A percentile compares a stretch with the other conserved stretches of the same genome.
Evolutionary conservation across 345 rosid genomes (phyloP).

Genomic region (Microcos paniculata): DNA sequence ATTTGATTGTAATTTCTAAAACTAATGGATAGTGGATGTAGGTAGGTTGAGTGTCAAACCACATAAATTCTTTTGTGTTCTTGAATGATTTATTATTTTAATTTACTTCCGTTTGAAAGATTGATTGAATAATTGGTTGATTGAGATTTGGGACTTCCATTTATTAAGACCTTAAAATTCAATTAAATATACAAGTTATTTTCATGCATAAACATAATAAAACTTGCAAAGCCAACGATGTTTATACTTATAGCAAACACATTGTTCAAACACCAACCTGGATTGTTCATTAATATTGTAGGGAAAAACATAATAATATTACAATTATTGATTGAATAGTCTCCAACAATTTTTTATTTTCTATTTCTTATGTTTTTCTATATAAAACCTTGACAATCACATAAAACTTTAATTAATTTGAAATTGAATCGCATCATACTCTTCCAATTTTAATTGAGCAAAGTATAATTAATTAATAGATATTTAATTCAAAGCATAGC

Average conservation of each 20-base stretch:
- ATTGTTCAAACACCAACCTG: too few species aligned
- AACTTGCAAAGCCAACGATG: neutral
- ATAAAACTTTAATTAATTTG: neutral
- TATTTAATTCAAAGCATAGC: too few species aligned
- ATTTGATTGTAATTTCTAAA: too few species aligned
- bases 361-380: neutral
- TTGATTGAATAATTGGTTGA: too few species aligned
- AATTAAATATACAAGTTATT: constrained; percentile 10
- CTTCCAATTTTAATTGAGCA: too few species aligned
- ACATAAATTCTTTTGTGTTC: too few species aligned
- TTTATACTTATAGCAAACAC: neutral
- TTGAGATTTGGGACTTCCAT: too few species aligned
- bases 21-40: too few species aligned
- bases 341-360: neutral
- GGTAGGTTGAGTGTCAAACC: too few species aligned
- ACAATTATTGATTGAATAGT: neutral
- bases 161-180: neutral
- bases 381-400: too few species aligned
- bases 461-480: neutral
- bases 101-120: too few species aligned
- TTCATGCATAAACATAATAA: constrained; percentile 15
- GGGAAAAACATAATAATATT: neutral
- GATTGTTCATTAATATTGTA: neutral
- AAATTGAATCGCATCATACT: neutral
- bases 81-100: too few species aligned